Evolutionary conservation across 345 rosid species (phyloP), one percentile per base, ranked within the genome.

Genomic region (Erysimum cheiranthoides): DNA sequence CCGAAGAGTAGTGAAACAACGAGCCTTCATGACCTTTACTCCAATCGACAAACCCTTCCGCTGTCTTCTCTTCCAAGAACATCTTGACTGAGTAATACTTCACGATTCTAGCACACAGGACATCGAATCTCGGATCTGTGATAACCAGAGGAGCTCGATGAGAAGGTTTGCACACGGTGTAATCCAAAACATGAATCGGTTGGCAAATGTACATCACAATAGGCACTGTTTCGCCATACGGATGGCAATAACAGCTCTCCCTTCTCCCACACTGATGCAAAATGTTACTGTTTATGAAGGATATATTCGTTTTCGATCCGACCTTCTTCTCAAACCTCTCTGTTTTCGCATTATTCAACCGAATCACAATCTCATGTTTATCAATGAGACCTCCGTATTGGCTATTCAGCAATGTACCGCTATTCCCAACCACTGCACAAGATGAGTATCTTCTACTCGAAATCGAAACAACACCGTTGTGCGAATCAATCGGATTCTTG

Each of bases 371-470:
- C 84, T 94, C 95, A 71, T 94, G 96, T n/a, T 82, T 68, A 77
- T 94, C 97, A 71, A 94, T 94, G 71, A 87, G 31, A 50, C 59
- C 61, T 14, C 98, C 98, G 34, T 84, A 68, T 13, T 84, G 80
- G 30, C 66, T 82, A 14, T 80, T 80, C 58, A 94, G 63, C 80
- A 94, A 78, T 39, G 91, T 90, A 31, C 98, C 98, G 66, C 96
- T 91, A 47, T 94, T 94, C 8, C 98, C 98, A 35, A 92, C 96
- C 8, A 94, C 92, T 10, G 98, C 98, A 78, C 97, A 94, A 63
- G 98, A 88, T 7, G 66, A 70, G 58, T 88, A 92, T 58, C 81
- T 80, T 66, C 39, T 18, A 71, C 78, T 86, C 32, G 72, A 46
- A 9, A 82, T 74, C 13, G 68, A 75, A 60, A 57, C 63, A 40